Evolutionary conservation across 176 grass and related monocot species (phyloP), one percentile per base, ranked within the genome.

Genomic region (Lolium perenne): DNA sequence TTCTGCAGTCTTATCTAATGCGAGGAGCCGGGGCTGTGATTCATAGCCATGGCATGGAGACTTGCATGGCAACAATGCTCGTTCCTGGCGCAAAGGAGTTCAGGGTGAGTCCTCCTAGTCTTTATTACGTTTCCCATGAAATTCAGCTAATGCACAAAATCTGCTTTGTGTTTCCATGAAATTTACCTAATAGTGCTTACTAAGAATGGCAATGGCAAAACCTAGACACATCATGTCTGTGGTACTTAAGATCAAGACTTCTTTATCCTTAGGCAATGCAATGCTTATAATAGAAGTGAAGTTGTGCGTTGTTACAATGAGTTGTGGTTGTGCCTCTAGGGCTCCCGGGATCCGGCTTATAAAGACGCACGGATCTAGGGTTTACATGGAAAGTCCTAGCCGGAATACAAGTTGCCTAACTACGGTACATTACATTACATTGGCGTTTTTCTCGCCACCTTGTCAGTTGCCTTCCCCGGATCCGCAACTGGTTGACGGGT

Each of bases 1-100:
- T 78, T 89, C 81, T 86, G 41, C 69, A 98, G 96, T 79, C 96
- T 25, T 98, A 98, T 92, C 85, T 87, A 38, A 98, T 94, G 96
- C 88, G 93, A 58, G 93, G 84, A 87, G 91, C 96, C 95, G 96
- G 96, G 77, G 93, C 93, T 78, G 90, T 94, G 68, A 98, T 98
- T 89, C 96, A 98, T 75, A 98, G 96, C 74, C 96, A 98, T 89
- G 96, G 96, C 23, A 98, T 98, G 86, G 96, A 95, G 80, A 91
- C 93, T 78, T 98, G 96, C 85, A 85, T 98, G 11, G 91, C 89
- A 41, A 92, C 95, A 9, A 98, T 98, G 96, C 81, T 98, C 16
- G 77, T 91, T 86, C 96, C 96, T 83, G 83, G 75, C 75, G 82
- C 90, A 65, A 98, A 98, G 86, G 96, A 98, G 86, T 95, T 98